Percentiles rank a stretch among this genome's conserved stretches.
Evolutionary conservation across 2,329 filamentous ascomycete genomes (phyloP).

Genomic region (Penicillium freii): DNA sequence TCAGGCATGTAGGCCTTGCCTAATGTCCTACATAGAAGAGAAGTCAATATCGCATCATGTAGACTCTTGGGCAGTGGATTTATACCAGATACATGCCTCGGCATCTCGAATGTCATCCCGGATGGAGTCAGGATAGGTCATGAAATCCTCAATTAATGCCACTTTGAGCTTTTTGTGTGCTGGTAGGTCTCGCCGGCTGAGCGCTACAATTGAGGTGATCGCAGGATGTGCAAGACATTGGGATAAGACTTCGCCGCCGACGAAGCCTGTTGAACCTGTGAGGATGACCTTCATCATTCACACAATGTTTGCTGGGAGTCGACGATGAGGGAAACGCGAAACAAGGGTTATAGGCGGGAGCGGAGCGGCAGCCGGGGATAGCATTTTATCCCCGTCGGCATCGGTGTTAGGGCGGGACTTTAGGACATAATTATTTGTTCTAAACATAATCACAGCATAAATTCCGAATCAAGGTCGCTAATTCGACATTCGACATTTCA

Average conservation of each 20-base stretch:
- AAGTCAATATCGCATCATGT: neutral
- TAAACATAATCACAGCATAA: neutral
- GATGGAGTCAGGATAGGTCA: conserved; percentile 49
- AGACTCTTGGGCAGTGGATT: neutral
- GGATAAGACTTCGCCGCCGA: conserved; percentile 47
- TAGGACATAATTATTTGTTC: neutral
- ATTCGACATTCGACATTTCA: neutral
- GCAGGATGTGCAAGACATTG: conserved; percentile 50
- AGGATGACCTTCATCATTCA: conserved; percentile 23
- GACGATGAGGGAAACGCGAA: neutral
- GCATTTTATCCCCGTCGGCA: neutral
- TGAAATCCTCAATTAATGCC: conserved; percentile 55
- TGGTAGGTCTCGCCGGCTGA: conserved; percentile 50
- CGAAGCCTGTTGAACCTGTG: conserved; percentile 19
- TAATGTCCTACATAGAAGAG: conserved; percentile 13
- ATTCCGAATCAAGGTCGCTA: neutral
- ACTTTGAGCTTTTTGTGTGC: conserved; percentile 51
- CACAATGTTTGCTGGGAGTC: neutral
- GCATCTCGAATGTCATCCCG: conserved; percentile 43
- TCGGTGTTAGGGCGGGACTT: neutral
- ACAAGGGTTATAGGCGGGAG: neutral
- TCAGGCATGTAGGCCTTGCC: conserved; percentile 8
- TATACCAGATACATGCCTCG: conserved; percentile 48
- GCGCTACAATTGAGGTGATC: conserved; percentile 53
- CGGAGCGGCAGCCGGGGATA: neutral